These are phyloP conservation scores for Erythrobasidium hasegawianum DNA, from an alignment of 1,284 basidiomycete genomes.

Conservation along the genomic window DNA sequence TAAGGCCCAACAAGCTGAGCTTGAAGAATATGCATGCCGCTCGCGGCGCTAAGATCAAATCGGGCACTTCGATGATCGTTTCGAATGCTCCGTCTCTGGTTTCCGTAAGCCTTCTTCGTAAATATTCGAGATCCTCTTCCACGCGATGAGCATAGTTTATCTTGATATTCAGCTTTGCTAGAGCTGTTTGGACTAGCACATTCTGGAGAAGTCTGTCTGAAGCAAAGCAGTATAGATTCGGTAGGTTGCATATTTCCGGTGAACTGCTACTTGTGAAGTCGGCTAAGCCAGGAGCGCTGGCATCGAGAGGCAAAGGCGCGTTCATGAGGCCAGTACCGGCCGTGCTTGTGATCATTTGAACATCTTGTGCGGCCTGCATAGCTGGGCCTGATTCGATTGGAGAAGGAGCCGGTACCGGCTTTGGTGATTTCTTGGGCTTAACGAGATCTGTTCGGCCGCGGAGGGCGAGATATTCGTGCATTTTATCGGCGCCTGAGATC, in stretches of 20 bases:
- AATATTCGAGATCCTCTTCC: slow-evolving; percentile 2
- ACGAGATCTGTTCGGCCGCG: slow-evolving; percentile 10
- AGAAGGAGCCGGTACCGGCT: neutral
- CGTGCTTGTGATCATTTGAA: too few species aligned
- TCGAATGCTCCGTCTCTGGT: neutral
- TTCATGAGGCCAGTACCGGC: too few species aligned
- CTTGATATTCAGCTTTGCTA: slow-evolving; percentile 6
- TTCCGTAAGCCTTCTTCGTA: neutral
- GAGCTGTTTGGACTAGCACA: slow-evolving; percentile 3
- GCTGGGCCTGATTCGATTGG: neutral
- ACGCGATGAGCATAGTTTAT: slow-evolving; percentile 22
- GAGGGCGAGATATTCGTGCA: slow-evolving; percentile 12
- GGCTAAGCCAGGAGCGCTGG: too few species aligned
- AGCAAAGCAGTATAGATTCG: slow-evolving; percentile 11
- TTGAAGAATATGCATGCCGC: slow-evolving; percentile 14
- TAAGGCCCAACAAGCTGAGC: slow-evolving; percentile 11
- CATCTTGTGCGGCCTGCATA: too few species aligned
- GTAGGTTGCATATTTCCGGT: too few species aligned
- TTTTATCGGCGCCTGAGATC: neutral
- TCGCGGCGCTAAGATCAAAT: slow-evolving; percentile 20
- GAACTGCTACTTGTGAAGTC: too few species aligned
- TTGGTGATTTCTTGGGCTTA: neutral
- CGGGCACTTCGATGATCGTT: neutral
- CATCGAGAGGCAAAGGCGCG: too few species aligned
- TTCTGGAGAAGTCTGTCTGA: slow-evolving; percentile 25